A percentile compares a stretch with the other conserved stretches of the same genome.
Evolutionary conservation across 78 protist genomes (phyloP).

Genomic region (slime mould (Dictyostelium discoideum)): dicty_2.7 NC_007091.3:1814501-1815000

Average conservation of each 20-base stretch:
- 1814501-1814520: neutral
- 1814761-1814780: neutral
- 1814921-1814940: slow-evolving; percentile 19
- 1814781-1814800: neutral
- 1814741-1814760: too few species aligned
- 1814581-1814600: slow-evolving; percentile 12
- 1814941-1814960: slow-evolving; percentile 39
- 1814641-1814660: slow-evolving; percentile 44
- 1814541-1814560: neutral
- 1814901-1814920: neutral
- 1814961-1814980: slow-evolving; percentile 56
- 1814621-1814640: slow-evolving; percentile 61
- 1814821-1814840: neutral
- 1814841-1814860: neutral
- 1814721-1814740: neutral
- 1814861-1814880: neutral
- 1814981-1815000: slow-evolving; percentile 64
- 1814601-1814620: neutral
- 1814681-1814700: slow-evolving; percentile 33
- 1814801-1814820: slow-evolving; percentile 6
- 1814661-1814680: slow-evolving; percentile 53
- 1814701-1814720: slow-evolving; percentile 16
- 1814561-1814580: too few species aligned
- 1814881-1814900: neutral
- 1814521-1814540: neutral